Evolutionary conservation across 495 filamentous ascomycete species (phyloP), one percentile per base, ranked within the genome.

Genomic region (Penicillium silybi): DNA sequence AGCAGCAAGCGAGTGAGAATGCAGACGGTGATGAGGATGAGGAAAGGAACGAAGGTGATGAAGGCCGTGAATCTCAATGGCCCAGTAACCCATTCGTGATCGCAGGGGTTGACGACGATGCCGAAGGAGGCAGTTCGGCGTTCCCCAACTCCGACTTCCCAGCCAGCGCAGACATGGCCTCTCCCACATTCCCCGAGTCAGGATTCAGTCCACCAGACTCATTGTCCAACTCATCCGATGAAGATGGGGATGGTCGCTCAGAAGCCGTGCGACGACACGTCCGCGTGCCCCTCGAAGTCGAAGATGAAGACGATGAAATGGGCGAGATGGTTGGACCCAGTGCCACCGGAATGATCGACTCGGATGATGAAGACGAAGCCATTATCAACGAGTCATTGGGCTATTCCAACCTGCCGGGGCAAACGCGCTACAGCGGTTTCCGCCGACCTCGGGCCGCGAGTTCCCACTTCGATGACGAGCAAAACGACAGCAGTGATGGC

Each of bases 1-100:
- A 86, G 57, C 84, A 86, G 54, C 84, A 84, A 59, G 76, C 77
- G 9, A 64, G 68, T 10, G 70, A 69, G 41, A 65, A 61, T 44
- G 51, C 61, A 47, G 64, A 60, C 7, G 56, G 48, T 0, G 56
- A 59, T 44, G 53, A 27, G 5, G 63, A 65, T n/a, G 57, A 55
- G 0, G 34, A 58, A 44, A 38, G 16, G 19, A 37, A 29, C 17
- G 44, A 42, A 22, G 26, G 46, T 26, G 50, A 47, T 15, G 63
- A 62, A 5, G 58, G 47, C 37, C 45, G 48, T 35, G 67, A 68
- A 17, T 62, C 66, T 3, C 60, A 64, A 15, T 77, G 70, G 72
- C 62, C 68, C 7, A 63, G 52, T 40, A 75, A 76, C 52, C 71
- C 72, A 3, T 76, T 76, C 47, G 66, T 71, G 16, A 72, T 74